Percentiles rank a stretch among this genome's conserved stretches.
These are phyloP conservation scores for Triticum aestivum DNA, from an alignment of 176 grass and related monocot species.

Conservation along the genomic window IWGSC_CS_RefSeq_v2.1 NC_057798.1:680774315-680774814, in stretches of 20 bases:
- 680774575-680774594: no score
- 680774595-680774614: no score
- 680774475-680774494: conserved; percentile 49
- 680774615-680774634: no score
- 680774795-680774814: not conserved
- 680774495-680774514: not conserved
- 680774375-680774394: conserved; percentile 58
- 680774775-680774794: no score
- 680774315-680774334: not conserved
- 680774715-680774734: not conserved
- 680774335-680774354: not conserved
- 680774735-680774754: not conserved
- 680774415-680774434: conserved; percentile 78
- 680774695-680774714: no score
- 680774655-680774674: no score
- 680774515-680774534: conserved; percentile 44
- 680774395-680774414: conserved; percentile 75
- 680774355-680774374: conserved; percentile 27
- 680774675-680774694: no score
- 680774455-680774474: conserved; percentile 52
- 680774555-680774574: no score
- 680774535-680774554: no score
- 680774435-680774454: conserved; percentile 57
- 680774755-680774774: not conserved
- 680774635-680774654: no score